These are phyloP conservation scores for Pichia kluyveri DNA, from an alignment of 805 yeast genomes.

Conservation along the genomic window DNA sequence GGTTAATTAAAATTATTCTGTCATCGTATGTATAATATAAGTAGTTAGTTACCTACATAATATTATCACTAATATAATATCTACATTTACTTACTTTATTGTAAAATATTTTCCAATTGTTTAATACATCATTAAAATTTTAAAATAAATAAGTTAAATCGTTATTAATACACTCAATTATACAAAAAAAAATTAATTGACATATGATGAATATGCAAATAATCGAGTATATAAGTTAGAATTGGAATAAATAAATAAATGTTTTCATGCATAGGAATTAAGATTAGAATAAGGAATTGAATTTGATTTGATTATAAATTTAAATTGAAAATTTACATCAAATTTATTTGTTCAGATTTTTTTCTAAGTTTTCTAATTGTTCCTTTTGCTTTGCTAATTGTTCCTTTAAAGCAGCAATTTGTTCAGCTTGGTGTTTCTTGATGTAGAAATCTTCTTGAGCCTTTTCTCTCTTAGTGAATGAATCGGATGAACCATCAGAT, in stretches of 20 bases:
- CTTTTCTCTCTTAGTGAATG: conserved; percentile 80
- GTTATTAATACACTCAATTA: not conserved
- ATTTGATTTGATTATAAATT: too few relatives aligned
- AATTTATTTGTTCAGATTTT: conserved; percentile 26
- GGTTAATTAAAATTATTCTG: not conserved
- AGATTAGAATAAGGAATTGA: too few relatives aligned
- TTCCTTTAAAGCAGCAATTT: conserved; percentile 66
- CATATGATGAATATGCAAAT: not conserved
- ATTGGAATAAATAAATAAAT: not conserved
- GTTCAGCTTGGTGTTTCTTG: conserved; percentile 86
- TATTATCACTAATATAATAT: not conserved
- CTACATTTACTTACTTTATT: not conserved
- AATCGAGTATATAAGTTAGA: not conserved
- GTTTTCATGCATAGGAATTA: too few relatives aligned
- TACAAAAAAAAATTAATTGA: not conserved
- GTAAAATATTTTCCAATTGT: too few relatives aligned
- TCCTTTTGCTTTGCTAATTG: conserved; percentile 69
- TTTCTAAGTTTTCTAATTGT: conserved; percentile 38
- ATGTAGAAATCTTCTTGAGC: conserved; percentile 83
- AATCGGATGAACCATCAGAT: conserved; percentile 43
- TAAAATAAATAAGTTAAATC: not conserved
- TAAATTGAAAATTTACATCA: too few relatives aligned
- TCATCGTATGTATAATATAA: too few relatives aligned
- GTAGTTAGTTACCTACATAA: too few relatives aligned
- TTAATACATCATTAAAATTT: too few relatives aligned